These are phyloP conservation scores for Bruguiera gymnorhiza DNA, from an alignment of 345 rosid species.

Conservation along the genomic window DNA sequence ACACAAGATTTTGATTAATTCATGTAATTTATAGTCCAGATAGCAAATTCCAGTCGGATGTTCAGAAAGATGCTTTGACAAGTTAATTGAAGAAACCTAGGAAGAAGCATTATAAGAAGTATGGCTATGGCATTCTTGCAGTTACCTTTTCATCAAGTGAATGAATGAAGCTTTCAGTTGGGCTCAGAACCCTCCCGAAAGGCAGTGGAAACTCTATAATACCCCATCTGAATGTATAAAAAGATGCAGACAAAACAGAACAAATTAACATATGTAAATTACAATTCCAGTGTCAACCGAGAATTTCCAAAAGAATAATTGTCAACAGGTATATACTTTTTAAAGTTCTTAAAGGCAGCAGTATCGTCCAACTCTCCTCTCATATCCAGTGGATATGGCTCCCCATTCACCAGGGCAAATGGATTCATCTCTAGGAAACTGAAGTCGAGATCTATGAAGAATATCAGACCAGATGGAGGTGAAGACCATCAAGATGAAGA, in stretches of 20 bases:
- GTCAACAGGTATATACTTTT: slow-evolving; percentile 46
- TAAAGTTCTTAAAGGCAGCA: slow-evolving; percentile 94
- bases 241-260: background rate
- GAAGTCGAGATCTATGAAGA: slow-evolving; percentile 73
- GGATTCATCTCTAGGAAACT: slow-evolving; percentile 95
- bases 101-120: background rate
- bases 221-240: slow-evolving; percentile 66
- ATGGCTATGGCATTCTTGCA: slow-evolving; percentile 4
- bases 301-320: background rate
- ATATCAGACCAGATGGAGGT: background rate
- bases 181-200: slow-evolving; percentile 86
- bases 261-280: background rate
- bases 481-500: background rate
- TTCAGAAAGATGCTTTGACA: background rate
- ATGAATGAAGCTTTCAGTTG: slow-evolving; percentile 79
- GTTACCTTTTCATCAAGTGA: slow-evolving; percentile 88
- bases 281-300: background rate
- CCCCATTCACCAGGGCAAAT: slow-evolving; percentile 76
- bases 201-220: slow-evolving; percentile 82
- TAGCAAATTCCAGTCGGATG: slow-evolving; percentile 3
- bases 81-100: background rate
- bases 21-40: background rate
- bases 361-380: slow-evolving; percentile 97
- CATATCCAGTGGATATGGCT: slow-evolving; percentile 95
- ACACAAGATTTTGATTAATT: slow-evolving; percentile 9